A percentile compares a stretch with the other conserved stretches of the same genome.
These are phyloP conservation scores for Penicillium canariense DNA, from an alignment of 495 filamentous ascomycete genomes.

Conservation along the genomic window DNA sequence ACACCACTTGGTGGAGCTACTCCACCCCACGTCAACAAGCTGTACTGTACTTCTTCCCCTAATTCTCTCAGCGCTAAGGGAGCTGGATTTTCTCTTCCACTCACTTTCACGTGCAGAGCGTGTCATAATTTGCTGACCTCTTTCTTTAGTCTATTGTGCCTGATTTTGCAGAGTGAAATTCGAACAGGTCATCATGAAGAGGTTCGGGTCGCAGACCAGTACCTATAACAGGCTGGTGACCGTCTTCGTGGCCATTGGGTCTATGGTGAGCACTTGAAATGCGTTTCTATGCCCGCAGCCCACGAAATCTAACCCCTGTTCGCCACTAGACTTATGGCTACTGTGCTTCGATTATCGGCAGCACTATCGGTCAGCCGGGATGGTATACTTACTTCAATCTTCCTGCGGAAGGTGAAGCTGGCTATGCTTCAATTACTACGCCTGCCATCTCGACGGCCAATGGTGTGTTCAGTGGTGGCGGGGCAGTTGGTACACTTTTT, in stretches of 20 bases:
- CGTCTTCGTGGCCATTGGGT: constrained; percentile 39
- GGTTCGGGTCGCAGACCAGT: constrained; percentile 33
- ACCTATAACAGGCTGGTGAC: constrained; percentile 35
- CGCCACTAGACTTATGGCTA: constrained; percentile 43
- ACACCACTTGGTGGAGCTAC: constrained; percentile 2
- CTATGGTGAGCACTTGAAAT: constrained; percentile 27
- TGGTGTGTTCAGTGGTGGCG: constrained; percentile 47
- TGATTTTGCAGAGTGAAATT: neutral
- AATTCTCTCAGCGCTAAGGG: constrained; percentile 1
- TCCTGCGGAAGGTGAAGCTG: constrained; percentile 34
- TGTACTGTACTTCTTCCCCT: constrained; percentile 6
- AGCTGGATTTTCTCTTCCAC: neutral
- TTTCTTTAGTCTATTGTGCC: neutral
- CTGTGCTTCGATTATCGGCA: constrained; percentile 49
- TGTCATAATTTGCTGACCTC: neutral
- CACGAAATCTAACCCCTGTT: neutral
- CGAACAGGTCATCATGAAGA: constrained; percentile 15
- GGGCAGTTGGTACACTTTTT: constrained; percentile 42
- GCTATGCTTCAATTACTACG: constrained; percentile 47
- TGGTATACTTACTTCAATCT: constrained; percentile 49
- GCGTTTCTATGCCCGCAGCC: neutral
- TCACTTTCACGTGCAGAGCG: neutral
- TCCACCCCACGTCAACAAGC: constrained; percentile 5
- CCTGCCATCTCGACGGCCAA: constrained; percentile 48
- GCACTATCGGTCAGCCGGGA: constrained; percentile 52